Percentiles rank a stretch among this genome's conserved stretches.
Conservation (phyloP, 352 stramenopile species). For the Phytophthora sp. region DNA sequence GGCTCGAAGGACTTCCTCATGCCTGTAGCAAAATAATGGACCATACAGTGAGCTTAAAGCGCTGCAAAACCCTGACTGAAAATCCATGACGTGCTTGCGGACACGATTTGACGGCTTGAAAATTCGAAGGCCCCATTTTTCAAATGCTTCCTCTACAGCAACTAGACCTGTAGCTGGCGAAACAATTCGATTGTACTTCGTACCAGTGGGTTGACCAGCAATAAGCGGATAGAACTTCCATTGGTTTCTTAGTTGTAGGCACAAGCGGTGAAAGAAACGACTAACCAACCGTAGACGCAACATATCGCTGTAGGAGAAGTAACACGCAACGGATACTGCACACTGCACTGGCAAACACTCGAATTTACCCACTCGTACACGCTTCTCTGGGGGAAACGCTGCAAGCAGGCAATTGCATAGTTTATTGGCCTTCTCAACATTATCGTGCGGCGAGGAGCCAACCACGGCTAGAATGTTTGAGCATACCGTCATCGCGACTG, state of each 20-base stretch:
- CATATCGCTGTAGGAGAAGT: conserved; percentile 57
- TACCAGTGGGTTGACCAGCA: conserved; percentile 30
- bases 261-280: conserved; percentile 46
- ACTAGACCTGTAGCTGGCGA: conserved; percentile 45
- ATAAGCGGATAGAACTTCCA: conserved; percentile 58
- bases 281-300: conserved; percentile 45
- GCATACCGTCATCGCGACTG: conserved; percentile 31
- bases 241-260: conserved; percentile 46
- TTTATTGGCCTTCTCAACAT: background rate
- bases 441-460: background rate
- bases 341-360: conserved; percentile 29
- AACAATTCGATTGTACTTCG: conserved; percentile 46
- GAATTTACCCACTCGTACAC: conserved; percentile 35
- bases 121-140: conserved; percentile 62
- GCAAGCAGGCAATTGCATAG: conserved; percentile 7
- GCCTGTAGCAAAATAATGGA: conserved; percentile 58
- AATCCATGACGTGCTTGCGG: conserved; percentile 63
- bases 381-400: conserved; percentile 30
- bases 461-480: conserved; percentile 22
- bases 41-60: conserved; percentile 60
- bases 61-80: conserved; percentile 51
- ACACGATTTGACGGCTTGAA: conserved; percentile 50
- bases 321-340: conserved; percentile 35
- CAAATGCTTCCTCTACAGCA: conserved; percentile 55
- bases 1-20: conserved; percentile 45